phyloP scores from a whole-genome alignment of 306 rosid genomes.

The Prunus mongolica region DNA sequence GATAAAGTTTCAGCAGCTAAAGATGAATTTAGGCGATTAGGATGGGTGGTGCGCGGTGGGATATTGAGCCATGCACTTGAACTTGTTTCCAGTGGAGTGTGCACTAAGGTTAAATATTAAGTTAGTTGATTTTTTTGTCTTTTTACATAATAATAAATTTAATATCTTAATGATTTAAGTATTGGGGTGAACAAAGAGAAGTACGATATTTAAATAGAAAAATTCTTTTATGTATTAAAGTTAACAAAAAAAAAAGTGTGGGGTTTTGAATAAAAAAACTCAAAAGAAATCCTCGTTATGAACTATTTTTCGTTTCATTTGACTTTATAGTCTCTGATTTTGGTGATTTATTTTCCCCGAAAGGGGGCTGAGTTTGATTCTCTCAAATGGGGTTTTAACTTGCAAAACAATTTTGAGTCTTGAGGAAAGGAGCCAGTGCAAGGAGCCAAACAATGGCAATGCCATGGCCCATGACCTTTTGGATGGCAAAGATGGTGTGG shows the following conservation, averaged over 20 bases:
- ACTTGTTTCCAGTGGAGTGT: too few relatives aligned
- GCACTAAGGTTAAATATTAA: too few relatives aligned
- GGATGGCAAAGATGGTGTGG: slow-evolving; percentile 77
- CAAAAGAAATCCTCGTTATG: not conserved
- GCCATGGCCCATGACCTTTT: slow-evolving; percentile 55
- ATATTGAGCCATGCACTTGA: too few relatives aligned
- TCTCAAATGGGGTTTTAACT: slow-evolving; percentile 25
- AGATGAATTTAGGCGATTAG: slow-evolving; percentile 16
- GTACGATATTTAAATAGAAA: too few relatives aligned
- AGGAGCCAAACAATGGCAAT: slow-evolving; percentile 46
- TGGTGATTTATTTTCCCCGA: not conserved
- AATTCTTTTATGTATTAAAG: too few relatives aligned
- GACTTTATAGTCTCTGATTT: not conserved
- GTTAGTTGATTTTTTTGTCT: too few relatives aligned
- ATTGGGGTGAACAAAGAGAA: too few relatives aligned
- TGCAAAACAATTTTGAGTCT: slow-evolving; percentile 1
- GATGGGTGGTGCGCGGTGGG: not conserved
- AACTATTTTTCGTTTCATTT: not conserved
- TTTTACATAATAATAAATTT: too few relatives aligned
- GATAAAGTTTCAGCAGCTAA: slow-evolving; percentile 10
- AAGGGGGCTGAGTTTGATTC: not conserved
- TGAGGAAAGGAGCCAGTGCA: slow-evolving; percentile 6
- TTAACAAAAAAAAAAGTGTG: too few relatives aligned
- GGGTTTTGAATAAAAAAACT: too few relatives aligned
- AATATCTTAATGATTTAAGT: too few relatives aligned